phyloP scores from a whole-genome alignment of 202 grass and related monocot genomes.

The Digitaria exilis region DNA sequence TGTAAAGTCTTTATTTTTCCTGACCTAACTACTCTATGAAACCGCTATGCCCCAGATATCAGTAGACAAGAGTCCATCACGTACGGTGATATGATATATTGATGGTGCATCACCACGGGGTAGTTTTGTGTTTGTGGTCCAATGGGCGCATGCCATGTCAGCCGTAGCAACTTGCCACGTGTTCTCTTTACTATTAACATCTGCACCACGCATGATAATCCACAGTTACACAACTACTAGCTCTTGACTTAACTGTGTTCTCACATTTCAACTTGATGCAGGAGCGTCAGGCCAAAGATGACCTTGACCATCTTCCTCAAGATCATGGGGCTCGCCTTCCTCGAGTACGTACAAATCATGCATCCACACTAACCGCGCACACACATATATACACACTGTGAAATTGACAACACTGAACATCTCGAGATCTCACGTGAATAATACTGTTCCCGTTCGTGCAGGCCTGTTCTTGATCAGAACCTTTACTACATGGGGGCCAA shows the following conservation, averaged over 20 bases:
- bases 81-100: not conserved
- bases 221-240: not conserved
- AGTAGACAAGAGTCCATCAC: not conserved
- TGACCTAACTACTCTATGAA: not conserved
- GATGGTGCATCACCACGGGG: not conserved
- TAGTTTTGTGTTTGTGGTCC: not conserved
- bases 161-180: not conserved
- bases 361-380: too few species aligned
- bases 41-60: not conserved
- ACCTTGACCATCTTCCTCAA: constrained; percentile 73
- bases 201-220: too few species aligned
- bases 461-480: constrained; percentile 92
- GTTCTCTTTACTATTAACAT: not conserved
- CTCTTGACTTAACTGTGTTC: not conserved
- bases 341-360: constrained; percentile 56
- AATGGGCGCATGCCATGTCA: too few species aligned
- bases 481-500: constrained; percentile 81
- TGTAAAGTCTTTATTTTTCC: not conserved
- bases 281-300: constrained; percentile 64
- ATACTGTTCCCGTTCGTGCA: constrained; percentile 5
- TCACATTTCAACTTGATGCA: constrained; percentile 23
- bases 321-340: constrained; percentile 64
- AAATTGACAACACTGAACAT: not conserved
- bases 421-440: not conserved
- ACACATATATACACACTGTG: too few species aligned